phyloP scores from a whole-genome alignment of 139 green algal species.

The Chlamydomonas sp. region DNA sequence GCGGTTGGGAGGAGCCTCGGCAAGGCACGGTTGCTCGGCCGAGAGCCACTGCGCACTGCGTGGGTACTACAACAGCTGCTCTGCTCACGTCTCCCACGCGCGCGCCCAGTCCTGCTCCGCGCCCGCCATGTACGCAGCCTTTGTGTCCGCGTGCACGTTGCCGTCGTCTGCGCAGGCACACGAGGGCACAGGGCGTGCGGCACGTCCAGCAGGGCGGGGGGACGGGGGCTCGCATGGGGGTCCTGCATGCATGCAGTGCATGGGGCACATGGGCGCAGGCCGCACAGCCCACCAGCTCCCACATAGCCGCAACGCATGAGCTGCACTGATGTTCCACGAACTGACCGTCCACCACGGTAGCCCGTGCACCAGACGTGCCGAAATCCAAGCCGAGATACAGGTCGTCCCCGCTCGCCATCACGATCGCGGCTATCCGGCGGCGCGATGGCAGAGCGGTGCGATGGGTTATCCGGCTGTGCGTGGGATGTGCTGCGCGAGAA shows the following conservation, averaged over 20 bases:
- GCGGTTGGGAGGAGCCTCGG: no score
- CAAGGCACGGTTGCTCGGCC: no score
- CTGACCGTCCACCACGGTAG: constrained; percentile 67
- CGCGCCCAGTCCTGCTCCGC: constrained; percentile 26
- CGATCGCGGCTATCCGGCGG: no score
- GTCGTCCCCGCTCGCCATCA: no score
- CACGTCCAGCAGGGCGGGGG: background rate
- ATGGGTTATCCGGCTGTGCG: no score
- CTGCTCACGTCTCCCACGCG: constrained; percentile 37
- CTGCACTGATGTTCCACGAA: background rate
- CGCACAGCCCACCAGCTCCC: background rate
- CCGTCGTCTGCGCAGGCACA: constrained; percentile 27
- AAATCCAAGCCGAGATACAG: constrained; percentile 81
- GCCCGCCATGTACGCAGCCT: constrained; percentile 22
- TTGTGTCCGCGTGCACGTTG: constrained; percentile 27
- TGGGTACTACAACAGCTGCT: background rate
- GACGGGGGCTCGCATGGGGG: no score
- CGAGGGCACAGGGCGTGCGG: background rate
- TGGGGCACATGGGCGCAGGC: background rate
- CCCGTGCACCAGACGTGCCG: constrained; percentile 76
- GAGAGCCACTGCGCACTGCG: background rate
- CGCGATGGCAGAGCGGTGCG: no score
- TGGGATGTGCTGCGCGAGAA: no score
- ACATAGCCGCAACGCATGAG: background rate
- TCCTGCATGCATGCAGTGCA: background rate